A percentile compares a stretch with the other conserved stretches of the same genome.
These are phyloP conservation scores for Vitis rupestris DNA, from an alignment of 164 flowering plant species.

Conservation along the genomic window DNA sequence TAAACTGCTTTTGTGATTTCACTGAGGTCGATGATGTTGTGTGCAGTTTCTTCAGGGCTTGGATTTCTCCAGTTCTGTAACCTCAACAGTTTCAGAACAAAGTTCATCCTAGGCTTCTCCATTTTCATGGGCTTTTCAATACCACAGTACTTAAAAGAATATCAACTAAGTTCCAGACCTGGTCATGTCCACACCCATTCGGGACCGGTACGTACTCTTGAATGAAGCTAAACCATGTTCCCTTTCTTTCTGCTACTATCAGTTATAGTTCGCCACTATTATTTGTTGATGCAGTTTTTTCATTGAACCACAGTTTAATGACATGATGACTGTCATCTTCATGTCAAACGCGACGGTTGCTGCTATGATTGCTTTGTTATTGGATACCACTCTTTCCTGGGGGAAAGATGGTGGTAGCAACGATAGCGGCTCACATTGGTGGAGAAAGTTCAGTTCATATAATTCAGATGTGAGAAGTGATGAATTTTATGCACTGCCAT, in stretches of 20 bases:
- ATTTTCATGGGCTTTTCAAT: slow-evolving; percentile 52
- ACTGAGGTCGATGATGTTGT: neutral
- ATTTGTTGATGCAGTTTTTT: neutral
- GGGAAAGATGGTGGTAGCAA: slow-evolving; percentile 23
- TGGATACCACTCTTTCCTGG: slow-evolving; percentile 36
- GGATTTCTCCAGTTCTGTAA: slow-evolving; percentile 58
- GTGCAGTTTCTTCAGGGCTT: slow-evolving; percentile 48
- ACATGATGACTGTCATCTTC: slow-evolving; percentile 35
- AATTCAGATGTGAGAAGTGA: slow-evolving; percentile 43
- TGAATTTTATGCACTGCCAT: slow-evolving; percentile 58
- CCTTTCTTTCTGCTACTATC: too few relatives aligned
- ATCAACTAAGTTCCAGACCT: slow-evolving; percentile 4
- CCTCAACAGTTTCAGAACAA: slow-evolving; percentile 50
- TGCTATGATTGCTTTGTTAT: slow-evolving; percentile 31
- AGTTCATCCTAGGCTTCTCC: slow-evolving; percentile 45
- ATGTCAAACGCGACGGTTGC: slow-evolving; percentile 43
- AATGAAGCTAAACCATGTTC: neutral
- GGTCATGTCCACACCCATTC: slow-evolving; percentile 27
- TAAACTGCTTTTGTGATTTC: too few relatives aligned
- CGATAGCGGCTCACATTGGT: slow-evolving; percentile 49
- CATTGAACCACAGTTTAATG: slow-evolving; percentile 39
- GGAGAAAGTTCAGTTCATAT: slow-evolving; percentile 49
- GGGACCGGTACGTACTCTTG: slow-evolving; percentile 33
- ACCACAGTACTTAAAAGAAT: slow-evolving; percentile 57
- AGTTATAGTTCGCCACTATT: neutral